Evolutionary conservation across 148 eudicot genomes (phyloP), one percentile per base, ranked within the genome.

Genomic region (Mesembryanthemum crystallinum): DNA sequence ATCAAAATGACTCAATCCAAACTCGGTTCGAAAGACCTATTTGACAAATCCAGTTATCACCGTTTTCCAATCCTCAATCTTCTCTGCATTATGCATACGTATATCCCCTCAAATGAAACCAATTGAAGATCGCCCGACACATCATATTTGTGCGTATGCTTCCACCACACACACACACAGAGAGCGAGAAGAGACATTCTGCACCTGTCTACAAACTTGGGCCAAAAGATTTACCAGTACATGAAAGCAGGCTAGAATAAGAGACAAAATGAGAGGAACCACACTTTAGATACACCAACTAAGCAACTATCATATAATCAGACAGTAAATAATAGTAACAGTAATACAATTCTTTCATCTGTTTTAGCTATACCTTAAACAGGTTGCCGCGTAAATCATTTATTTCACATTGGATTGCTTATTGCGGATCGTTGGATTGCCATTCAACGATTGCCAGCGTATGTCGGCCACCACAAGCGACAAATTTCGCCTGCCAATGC

Each of bases 381-480:
- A 17, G 30, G 69, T 64, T 59, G 30, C 45, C 42, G 79, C 37
- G 28, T 11, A 43, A 39, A 35, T 27, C 69, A 67, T 51, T 23
- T 3, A 8, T 58, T 51, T 65, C 52, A 52, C 10, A 27, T n/a
- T 20, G 32, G 9, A 27, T 32, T 59, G 55, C 43, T 58, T 45
- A 71, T 43, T 86, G 82, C 37, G 73, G 49, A 72, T 66, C 79
- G 58, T 77, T 66, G 25, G 79, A 25, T 35, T 77, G 81, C 99
- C 98, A 89, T 78, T 91, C 83, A 37, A 89, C 92, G 3, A 88
- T 60, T 10, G 98, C 94, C 62, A 96, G 72, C 17, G 98, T 96
- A 78, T 96, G 99, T 20, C 99, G 97, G 64, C 99, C 99, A 60
- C 99, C 98, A 79, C 97, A 91, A 23, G 97, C 99, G 37, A 96